Conservation (phyloP, 176 grass and related monocot species). For the Aegilops sharonensis region DNA sequence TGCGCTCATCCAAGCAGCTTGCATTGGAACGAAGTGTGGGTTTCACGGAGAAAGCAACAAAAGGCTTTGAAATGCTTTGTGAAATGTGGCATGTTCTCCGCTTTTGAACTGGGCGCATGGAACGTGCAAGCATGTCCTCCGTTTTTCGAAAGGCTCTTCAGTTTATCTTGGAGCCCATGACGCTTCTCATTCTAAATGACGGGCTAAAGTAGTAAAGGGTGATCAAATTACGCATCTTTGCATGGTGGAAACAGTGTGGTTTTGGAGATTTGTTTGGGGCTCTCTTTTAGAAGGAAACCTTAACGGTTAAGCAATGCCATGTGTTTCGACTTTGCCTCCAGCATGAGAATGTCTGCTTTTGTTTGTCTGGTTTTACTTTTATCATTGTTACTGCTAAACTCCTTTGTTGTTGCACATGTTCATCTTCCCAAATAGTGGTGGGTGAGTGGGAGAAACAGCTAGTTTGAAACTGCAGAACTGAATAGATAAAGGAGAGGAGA, state of each 20-base stretch:
- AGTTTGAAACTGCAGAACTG: too few species aligned
- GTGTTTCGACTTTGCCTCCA: neutral
- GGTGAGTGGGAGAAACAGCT: too few species aligned
- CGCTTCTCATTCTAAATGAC: neutral
- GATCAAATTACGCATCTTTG: neutral
- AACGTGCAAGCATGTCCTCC: neutral
- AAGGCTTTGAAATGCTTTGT: neutral
- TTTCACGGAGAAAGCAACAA: constrained; percentile 18
- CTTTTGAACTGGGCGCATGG: neutral
- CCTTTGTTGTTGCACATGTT: neutral
- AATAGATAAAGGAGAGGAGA: too few species aligned
- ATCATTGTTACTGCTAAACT: neutral
- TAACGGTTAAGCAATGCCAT: constrained; percentile 20
- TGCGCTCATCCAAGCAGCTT: neutral
- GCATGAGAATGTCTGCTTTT: neutral
- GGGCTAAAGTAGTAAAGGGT: neutral
- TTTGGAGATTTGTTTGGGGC: neutral
- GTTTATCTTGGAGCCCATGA: neutral
- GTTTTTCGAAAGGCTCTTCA: constrained; percentile 14
- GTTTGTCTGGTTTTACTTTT: neutral
- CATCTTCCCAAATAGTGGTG: neutral
- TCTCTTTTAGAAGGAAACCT: neutral
- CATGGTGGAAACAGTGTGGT: neutral
- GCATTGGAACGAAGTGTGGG: neutral
- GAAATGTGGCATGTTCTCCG: neutral